phyloP scores from a whole-genome alignment of 202 grass and related monocot genomes.

The Sporobolus alterniflorus region DNA sequence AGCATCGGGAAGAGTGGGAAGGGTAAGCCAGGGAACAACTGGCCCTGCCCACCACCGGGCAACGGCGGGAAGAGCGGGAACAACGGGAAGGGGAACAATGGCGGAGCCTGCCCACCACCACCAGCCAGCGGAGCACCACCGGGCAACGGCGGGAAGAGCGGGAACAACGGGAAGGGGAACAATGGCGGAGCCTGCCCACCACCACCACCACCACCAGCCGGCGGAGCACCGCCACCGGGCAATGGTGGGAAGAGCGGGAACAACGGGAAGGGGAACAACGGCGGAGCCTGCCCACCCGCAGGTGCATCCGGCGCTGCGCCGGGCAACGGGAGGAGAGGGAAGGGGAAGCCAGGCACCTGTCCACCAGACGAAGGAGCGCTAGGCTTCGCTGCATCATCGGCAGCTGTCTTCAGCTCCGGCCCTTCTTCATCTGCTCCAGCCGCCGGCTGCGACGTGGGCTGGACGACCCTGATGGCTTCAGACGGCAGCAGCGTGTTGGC shows the following conservation, averaged over 20 bases:
- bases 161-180: background rate
- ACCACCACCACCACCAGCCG: no score
- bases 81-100: no score
- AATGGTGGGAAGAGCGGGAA: background rate
- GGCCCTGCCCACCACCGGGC: background rate
- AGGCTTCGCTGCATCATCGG: background rate
- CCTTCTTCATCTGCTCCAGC: background rate
- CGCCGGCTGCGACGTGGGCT: no score
- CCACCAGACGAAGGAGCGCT: background rate
- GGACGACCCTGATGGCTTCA: background rate
- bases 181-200: no score
- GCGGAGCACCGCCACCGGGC: background rate
- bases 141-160: background rate
- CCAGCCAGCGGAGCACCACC: background rate
- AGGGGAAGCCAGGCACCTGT: background rate
- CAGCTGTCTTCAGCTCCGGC: background rate
- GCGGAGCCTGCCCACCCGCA: background rate
- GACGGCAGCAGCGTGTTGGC: background rate
- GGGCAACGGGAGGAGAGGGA: background rate
- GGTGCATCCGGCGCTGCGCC: no score
- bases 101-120: no score
- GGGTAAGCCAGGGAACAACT: no score
- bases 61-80: background rate
- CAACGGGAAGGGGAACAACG: background rate
- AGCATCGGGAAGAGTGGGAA: no score